Percentiles rank a stretch among this genome's conserved stretches.
phyloP scores from a whole-genome alignment of 164 flowering plant genomes.

The Sextonia rubra region DNA sequence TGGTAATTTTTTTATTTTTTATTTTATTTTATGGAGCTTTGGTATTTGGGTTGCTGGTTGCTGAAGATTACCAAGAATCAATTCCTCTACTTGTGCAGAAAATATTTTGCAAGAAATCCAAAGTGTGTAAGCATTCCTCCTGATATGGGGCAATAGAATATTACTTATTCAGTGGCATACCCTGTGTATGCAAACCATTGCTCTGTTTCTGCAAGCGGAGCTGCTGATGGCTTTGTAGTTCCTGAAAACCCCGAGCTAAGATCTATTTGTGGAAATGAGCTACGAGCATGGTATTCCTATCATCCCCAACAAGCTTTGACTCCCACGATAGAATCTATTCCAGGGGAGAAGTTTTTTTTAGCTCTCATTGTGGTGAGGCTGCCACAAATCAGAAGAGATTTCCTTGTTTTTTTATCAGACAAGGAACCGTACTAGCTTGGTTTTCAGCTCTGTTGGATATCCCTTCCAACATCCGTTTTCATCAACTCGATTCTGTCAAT shows the following conservation, averaged over 20 bases:
- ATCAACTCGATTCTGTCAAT: slow-evolving; percentile 13
- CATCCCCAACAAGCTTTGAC: slow-evolving; percentile 32
- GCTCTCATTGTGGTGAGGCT: slow-evolving; percentile 8
- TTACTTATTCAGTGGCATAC: neutral
- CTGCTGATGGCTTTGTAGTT: slow-evolving; percentile 21
- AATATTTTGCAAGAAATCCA: too few relatives aligned
- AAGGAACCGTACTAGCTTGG: slow-evolving; percentile 58
- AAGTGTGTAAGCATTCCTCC: slow-evolving; percentile 21
- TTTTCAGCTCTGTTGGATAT: slow-evolving; percentile 40
- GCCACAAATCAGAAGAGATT: slow-evolving; percentile 41
- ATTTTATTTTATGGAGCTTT: too few relatives aligned
- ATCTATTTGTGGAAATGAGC: slow-evolving; percentile 25
- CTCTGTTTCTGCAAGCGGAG: slow-evolving; percentile 23
- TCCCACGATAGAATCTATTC: slow-evolving; percentile 21
- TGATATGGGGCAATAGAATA: slow-evolving; percentile 22
- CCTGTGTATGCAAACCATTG: slow-evolving; percentile 21
- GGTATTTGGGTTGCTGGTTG: too few relatives aligned
- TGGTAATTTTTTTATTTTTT: too few relatives aligned
- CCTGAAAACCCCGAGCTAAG: slow-evolving; percentile 19
- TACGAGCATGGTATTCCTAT: slow-evolving; percentile 45
- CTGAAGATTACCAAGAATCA: too few relatives aligned
- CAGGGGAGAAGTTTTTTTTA: slow-evolving; percentile 22
- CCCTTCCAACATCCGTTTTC: slow-evolving; percentile 23
- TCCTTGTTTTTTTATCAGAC: slow-evolving; percentile 77
- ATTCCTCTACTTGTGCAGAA: too few relatives aligned